A percentile compares a stretch with the other conserved stretches of the same genome.
Evolutionary conservation across 2,329 filamentous ascomycete genomes (phyloP).

Genomic region (Penicillium psychrosexuale): DNA sequence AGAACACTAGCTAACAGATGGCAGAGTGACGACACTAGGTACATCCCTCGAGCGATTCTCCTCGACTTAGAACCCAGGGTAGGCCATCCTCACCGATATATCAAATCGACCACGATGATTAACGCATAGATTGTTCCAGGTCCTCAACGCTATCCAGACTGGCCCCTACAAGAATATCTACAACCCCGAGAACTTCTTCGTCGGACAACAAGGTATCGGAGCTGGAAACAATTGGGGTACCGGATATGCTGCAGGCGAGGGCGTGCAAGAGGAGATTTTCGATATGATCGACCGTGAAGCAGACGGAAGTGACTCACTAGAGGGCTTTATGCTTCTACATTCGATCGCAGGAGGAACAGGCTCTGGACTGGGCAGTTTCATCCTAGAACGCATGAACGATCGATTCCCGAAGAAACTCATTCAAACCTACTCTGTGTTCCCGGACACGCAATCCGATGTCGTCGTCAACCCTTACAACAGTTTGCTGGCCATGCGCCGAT

Average conservation of each 20-base stretch:
- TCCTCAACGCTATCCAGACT: constrained; percentile 88
- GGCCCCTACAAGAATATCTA: constrained; percentile 98
- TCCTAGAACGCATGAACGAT: constrained; percentile 93
- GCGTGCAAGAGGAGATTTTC: constrained; percentile 93
- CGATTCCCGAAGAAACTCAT: constrained; percentile 98
- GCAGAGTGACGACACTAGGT: constrained; percentile 93
- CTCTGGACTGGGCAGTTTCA: constrained; percentile 90
- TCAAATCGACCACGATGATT: constrained; percentile 2
- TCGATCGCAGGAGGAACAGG: constrained; percentile 97
- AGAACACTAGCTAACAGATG: constrained; percentile 7
- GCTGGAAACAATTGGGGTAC: constrained; percentile 98
- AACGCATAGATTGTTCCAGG: constrained; percentile 43
- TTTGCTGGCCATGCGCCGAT: constrained; percentile 79
- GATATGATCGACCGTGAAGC: constrained; percentile 99
- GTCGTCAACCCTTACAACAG: constrained; percentile 99
- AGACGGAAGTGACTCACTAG: constrained; percentile 93
- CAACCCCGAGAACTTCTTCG: constrained; percentile 98
- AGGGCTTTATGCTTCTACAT: constrained; percentile 98
- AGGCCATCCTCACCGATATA: constrained; percentile 14
- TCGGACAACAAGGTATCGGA: constrained; percentile 88
- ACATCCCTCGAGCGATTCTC: constrained; percentile 92
- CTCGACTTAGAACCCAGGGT: constrained; percentile 92
- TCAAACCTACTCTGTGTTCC: constrained; percentile 98
- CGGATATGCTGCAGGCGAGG: constrained; percentile 88
- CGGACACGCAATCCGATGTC: constrained; percentile 86